Evolutionary conservation across 306 rosid genomes (phyloP).

Genomic region (Herpetospermum pedunculosum): DNA sequence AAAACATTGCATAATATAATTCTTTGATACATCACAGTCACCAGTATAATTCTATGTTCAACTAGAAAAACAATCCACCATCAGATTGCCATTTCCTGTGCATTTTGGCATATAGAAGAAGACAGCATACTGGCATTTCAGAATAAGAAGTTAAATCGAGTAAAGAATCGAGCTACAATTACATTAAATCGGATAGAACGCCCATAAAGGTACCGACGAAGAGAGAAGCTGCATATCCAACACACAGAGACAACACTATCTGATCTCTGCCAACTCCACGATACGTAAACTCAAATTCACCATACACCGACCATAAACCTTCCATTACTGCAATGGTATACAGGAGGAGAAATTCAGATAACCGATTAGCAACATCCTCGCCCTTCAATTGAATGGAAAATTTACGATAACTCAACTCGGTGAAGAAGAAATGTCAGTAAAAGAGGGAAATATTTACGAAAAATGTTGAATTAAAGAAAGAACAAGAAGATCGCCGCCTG

Average conservation of each 20-base stretch:
- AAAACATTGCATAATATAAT: neutral
- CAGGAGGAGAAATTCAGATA: slow-evolving; percentile 18
- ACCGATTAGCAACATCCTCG: slow-evolving; percentile 11
- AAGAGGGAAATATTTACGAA: neutral
- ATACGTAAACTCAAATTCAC: slow-evolving; percentile 62
- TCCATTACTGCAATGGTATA: slow-evolving; percentile 49
- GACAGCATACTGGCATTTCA: neutral
- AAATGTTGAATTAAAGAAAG: neutral
- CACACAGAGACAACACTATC: slow-evolving; percentile 42
- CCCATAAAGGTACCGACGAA: slow-evolving; percentile 59
- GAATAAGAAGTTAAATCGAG: neutral
- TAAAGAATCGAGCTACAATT: slow-evolving; percentile 14
- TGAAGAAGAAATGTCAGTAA: slow-evolving; percentile 10
- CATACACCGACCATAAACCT: slow-evolving; percentile 65
- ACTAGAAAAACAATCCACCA: neutral
- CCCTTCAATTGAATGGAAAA: neutral
- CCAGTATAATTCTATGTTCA: neutral
- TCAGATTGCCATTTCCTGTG: neutral
- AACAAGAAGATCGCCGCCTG: neutral
- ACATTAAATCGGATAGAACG: slow-evolving; percentile 71
- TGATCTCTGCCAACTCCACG: slow-evolving; percentile 50
- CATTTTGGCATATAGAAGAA: neutral
- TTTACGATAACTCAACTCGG: neutral
- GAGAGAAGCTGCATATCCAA: slow-evolving; percentile 62
- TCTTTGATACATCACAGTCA: neutral